Base-by-base conservation (phyloP, 805 yeast genomes). In the Grigorovia yakushimaensis region DNA sequence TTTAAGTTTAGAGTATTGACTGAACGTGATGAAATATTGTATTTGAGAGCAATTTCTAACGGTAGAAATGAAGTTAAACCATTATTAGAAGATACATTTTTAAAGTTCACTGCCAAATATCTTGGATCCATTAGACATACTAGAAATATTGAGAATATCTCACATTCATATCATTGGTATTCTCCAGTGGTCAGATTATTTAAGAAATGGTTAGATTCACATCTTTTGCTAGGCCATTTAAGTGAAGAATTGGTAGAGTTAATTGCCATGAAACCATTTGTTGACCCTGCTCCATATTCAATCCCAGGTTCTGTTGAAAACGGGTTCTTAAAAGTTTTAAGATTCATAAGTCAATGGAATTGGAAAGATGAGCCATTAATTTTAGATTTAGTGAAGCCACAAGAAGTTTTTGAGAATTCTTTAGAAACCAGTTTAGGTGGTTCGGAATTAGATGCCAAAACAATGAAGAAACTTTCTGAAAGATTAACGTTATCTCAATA, bases 311-410 rank as follows among this genome's bases (percentile, higher is more conserved):
- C 91, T 47, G 79, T 83, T 8, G 82, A 80, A 51, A 75, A 83
- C 47, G 98, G 96, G 5, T 88, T 93, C 61, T 68, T 86, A 49
- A 81, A 93, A 49, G 75, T 82, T 11, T 62, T 93, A 37, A 70
- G 77, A 42, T 85, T 83, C 57, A 63, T 93, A 41, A 74, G 95
- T 22, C 67, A 67, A 40, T 93, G 98, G 98, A 88, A 93, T 64
- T 93, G 98, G 98, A 83, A 78, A 56, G 94, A 85, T 52, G 88
- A 83, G 42, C 84, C 96, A 1, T 67, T 93, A 51, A 77, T 89
- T 46, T 67, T 93, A 50, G 97, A 93, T 58, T 67, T 87, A 54
- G 79, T 82, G 13, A 80, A 73, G 48, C 76, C 77, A 50, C 59
- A 61, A 9, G 66, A 64, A 18, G 63, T 66, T 47, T 67, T 70